Evolutionary conservation across 805 yeast genomes (phyloP).

Genomic region (Candida adriatica): DNA sequence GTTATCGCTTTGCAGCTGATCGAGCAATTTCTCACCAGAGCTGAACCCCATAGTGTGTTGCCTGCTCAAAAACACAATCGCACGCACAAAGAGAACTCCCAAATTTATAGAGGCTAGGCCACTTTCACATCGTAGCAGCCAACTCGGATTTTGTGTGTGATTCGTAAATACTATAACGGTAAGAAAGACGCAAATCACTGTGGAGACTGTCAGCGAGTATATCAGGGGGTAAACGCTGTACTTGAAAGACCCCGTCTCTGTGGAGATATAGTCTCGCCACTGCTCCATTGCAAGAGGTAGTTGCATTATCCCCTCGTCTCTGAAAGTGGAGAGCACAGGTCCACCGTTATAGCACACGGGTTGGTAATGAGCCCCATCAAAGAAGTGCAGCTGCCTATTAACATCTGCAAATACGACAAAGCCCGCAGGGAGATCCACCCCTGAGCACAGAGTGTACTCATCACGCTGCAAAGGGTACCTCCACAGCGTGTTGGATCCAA

Average conservation of each 20-base stretch:
- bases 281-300: constrained; percentile 39
- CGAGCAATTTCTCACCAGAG: constrained; percentile 37
- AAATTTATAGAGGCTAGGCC: constrained; percentile 49
- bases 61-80: constrained; percentile 36
- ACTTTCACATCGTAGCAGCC: constrained; percentile 43
- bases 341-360: constrained; percentile 28
- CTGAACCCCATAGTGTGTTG: constrained; percentile 38
- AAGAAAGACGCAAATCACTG: constrained; percentile 56
- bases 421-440: constrained; percentile 27
- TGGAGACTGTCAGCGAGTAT: constrained; percentile 55
- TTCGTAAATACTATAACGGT: constrained; percentile 61
- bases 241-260: constrained; percentile 38
- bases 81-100: constrained; percentile 38
- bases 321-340: constrained; percentile 32
- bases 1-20: constrained; percentile 34
- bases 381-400: constrained; percentile 9
- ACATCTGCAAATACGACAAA: constrained; percentile 21
- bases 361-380: constrained; percentile 20
- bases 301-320: constrained; percentile 19
- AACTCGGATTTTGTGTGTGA: constrained; percentile 55
- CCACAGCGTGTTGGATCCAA: constrained; percentile 27
- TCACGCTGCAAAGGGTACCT: constrained; percentile 23
- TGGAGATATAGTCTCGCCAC: constrained; percentile 41
- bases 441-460: constrained; percentile 27
- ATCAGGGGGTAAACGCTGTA: constrained; percentile 56